Base-by-base conservation (phyloP, 768 basidiomycete genomes). In the Mycena sanguinolenta region DNA sequence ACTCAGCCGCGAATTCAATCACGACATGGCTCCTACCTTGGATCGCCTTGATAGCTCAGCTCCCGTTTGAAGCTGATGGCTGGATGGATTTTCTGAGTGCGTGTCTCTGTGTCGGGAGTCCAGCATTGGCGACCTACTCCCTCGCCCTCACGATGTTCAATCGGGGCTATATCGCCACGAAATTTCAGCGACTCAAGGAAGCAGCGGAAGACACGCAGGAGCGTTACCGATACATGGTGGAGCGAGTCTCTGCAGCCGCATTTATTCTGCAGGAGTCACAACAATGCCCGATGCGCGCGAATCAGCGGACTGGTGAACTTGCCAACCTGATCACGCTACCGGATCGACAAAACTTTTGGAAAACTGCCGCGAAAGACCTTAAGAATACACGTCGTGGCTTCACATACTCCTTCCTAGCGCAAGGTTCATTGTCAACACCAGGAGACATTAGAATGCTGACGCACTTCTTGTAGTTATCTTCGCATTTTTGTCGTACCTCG, bases 11-110 rank as follows among this genome's bases (percentile, higher is more conserved):
- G 4, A 57, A 58, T 19, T 27, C 67, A 2, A 25, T 73, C 34
- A 65, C 72, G 17, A 73, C 63, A 9, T 74, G 73, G 73, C 30
- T 72, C 34, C 60, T 74, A 4, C 73, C 73, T 16, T 74, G 70
- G 70, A 54, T 74, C 32, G 70, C 73, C 12, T 61, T 74, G 30
- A 58, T 67, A 36, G 70, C 73, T 21, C 73, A 74, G 52, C 49
- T 74, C 21, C 73, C 73, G 2, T 74, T 68, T 38, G 64, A 73
- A 60, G 69, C 72, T 12, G 42, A 57, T n/a, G 73, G 63, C 0
- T 58, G 68, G 63, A 65, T 50, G 44, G 58, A 74, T 59, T 10
- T 71, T 8, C 21, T 74, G 27, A 71, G 70, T 23, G 70, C 42
- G 13, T 62, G 34, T 23, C 16, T 74, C 34, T 58, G 67, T 55